phyloP scores from a whole-genome alignment of 352 stramenopile genomes.

The Globisporangium middletonii region DNA sequence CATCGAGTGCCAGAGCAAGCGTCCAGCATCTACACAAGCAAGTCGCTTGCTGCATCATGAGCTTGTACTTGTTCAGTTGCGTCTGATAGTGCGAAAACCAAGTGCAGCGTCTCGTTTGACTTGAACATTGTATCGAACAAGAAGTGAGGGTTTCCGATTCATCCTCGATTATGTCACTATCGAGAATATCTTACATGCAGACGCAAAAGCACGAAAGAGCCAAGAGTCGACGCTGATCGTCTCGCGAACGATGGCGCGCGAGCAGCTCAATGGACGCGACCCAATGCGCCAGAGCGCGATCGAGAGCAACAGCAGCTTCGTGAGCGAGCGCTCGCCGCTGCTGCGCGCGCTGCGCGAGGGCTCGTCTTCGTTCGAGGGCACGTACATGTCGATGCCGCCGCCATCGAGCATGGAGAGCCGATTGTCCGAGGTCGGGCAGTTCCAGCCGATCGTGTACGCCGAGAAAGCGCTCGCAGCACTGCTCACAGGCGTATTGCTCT shows the following conservation, averaged over 20 bases:
- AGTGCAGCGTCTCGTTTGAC: too few relatives aligned
- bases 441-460: conserved; percentile 73
- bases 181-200: background rate
- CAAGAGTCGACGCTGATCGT: too few relatives aligned
- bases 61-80: too few relatives aligned
- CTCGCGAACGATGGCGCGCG: conserved; percentile 2
- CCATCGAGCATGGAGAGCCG: conserved; percentile 15
- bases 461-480: conserved; percentile 70
- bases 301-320: conserved; percentile 7
- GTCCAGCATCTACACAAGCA: too few relatives aligned
- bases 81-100: too few relatives aligned
- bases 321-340: conserved; percentile 64
- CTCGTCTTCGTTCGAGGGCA: conserved; percentile 52
- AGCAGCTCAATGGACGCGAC: conserved; percentile 8
- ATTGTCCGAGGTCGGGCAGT: conserved; percentile 33
- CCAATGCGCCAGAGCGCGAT: background rate
- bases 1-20: too few relatives aligned
- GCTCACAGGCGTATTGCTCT: conserved; percentile 71
- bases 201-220: background rate
- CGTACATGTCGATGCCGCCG: conserved; percentile 69
- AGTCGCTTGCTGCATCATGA: too few relatives aligned
- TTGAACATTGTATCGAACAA: too few relatives aligned
- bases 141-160: background rate
- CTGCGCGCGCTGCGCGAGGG: conserved; percentile 46
- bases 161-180: background rate